Evolutionary conservation across 371 early-diverging fungal species (phyloP).

Genomic region (Chytridium lagenaria): DNA sequence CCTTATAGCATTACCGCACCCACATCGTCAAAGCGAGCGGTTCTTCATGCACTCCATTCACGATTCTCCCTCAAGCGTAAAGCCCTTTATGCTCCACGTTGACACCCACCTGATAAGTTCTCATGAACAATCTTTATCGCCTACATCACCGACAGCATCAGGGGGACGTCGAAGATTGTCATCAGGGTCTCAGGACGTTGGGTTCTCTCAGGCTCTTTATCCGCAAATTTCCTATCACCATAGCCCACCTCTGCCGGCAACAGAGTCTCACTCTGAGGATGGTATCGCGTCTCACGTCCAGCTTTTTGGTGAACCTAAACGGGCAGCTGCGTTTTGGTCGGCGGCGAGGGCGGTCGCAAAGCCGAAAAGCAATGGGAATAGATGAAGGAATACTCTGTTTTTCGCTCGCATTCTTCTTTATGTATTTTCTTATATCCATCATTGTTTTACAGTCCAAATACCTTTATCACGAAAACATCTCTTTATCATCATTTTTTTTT

Average conservation of each 20-base stretch:
- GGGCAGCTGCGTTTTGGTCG: slow-evolving; percentile 23
- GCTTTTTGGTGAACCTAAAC: slow-evolving; percentile 8
- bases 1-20: slow-evolving; percentile 74
- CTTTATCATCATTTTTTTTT: no score
- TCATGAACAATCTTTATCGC: not conserved
- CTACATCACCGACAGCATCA: not conserved
- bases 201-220: no score
- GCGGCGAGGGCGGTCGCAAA: slow-evolving; percentile 1
- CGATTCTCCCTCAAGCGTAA: not conserved
- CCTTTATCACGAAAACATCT: no score
- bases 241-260: not conserved
- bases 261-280: not conserved
- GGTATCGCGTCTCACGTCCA: not conserved
- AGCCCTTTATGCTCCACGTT: not conserved
- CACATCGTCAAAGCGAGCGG: slow-evolving; percentile 13
- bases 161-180: not conserved
- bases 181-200: not conserved
- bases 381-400: no score
- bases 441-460: no score
- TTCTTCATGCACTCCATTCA: not conserved
- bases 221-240: not conserved
- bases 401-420: no score
- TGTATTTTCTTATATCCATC: no score
- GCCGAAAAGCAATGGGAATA: no score
- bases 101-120: not conserved